These are phyloP conservation scores for Boeremia exigua DNA, from an alignment of 2,329 filamentous ascomycete species.

Conservation along the genomic window DNA sequence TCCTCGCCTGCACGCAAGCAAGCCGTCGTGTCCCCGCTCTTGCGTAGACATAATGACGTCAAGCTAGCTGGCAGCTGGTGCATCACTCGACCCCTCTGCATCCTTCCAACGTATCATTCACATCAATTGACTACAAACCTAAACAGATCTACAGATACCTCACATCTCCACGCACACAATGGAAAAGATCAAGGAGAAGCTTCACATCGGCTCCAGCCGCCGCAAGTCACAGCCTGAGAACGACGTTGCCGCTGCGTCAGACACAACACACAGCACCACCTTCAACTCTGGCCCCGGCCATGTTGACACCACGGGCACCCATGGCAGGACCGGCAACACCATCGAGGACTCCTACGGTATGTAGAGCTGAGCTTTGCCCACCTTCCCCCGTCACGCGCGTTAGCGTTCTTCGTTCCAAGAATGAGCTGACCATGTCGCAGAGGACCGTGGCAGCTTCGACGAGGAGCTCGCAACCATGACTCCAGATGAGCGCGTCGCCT, in stretches of 20 bases:
- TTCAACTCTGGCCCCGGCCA: constrained; percentile 20
- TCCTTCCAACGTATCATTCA: constrained; percentile 7
- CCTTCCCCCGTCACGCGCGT: background rate
- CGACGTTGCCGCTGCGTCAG: constrained; percentile 14
- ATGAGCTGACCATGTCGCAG: constrained; percentile 22
- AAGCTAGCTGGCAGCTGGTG: background rate
- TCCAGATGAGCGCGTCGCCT: constrained; percentile 42
- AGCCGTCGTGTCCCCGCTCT: constrained; percentile 10
- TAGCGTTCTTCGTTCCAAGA: background rate
- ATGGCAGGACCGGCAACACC: constrained; percentile 10
- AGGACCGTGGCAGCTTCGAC: constrained; percentile 41
- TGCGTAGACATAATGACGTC: constrained; percentile 5
- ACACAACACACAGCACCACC: constrained; percentile 17
- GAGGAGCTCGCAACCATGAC: constrained; percentile 42
- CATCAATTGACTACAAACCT: constrained; percentile 6
- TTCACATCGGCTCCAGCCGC: constrained; percentile 41
- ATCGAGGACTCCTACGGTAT: constrained; percentile 17
- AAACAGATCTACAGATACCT: constrained; percentile 11
- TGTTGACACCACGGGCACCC: constrained; percentile 26
- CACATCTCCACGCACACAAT: constrained; percentile 23
- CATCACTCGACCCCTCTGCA: constrained; percentile 10
- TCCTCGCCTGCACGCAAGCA: constrained; percentile 7
- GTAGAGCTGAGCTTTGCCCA: background rate
- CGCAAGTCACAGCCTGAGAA: constrained; percentile 41
- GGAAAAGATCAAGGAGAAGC: constrained; percentile 47